These are phyloP conservation scores for Fusarium euwallaceae DNA, from an alignment of 2,329 filamentous ascomycete species.

Conservation along the genomic window DNA sequence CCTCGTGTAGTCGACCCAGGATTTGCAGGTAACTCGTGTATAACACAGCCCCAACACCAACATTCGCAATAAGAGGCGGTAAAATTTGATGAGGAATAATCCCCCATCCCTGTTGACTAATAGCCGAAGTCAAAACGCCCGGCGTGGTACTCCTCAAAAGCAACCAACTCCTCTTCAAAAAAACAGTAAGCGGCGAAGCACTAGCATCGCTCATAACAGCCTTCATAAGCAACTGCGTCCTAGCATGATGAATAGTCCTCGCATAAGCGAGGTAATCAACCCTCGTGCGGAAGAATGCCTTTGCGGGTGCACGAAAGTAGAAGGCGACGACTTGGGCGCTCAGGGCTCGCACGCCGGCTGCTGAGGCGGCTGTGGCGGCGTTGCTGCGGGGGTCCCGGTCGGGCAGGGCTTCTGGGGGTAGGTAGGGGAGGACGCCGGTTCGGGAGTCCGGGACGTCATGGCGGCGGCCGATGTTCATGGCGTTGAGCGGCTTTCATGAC, in stretches of 20 bases:
- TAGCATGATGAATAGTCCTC: conserved; percentile 64
- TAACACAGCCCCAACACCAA: conserved; percentile 78
- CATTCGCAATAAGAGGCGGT: conserved; percentile 80
- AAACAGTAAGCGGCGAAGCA: conserved; percentile 50
- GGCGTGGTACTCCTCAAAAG: conserved; percentile 76
- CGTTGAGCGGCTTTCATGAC: conserved; percentile 51
- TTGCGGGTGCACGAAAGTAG: conserved; percentile 91
- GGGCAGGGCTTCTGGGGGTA: conserved; percentile 57
- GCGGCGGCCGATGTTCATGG: conserved; percentile 51
- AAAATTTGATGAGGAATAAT: conserved; percentile 83
- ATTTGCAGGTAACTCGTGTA: conserved; percentile 83
- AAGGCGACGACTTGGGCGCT: conserved; percentile 88
- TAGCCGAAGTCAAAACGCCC: conserved; percentile 75
- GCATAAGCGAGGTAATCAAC: conserved; percentile 83
- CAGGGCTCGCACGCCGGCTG: conserved; percentile 85
- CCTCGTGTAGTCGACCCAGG: conserved; percentile 74
- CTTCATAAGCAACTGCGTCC: conserved; percentile 54
- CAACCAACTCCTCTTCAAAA: conserved; percentile 59
- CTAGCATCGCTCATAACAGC: conserved; percentile 53
- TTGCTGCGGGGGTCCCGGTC: conserved; percentile 65
- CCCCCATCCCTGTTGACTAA: conserved; percentile 78
- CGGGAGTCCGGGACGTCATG: conserved; percentile 48
- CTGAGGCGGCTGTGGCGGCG: conserved; percentile 80
- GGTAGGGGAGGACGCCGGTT: conserved; percentile 58
- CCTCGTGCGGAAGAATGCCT: conserved; percentile 90